These are phyloP conservation scores for Oryza longistaminata DNA, from an alignment of 176 grass and related monocot species.

Conservation along the genomic window DNA sequence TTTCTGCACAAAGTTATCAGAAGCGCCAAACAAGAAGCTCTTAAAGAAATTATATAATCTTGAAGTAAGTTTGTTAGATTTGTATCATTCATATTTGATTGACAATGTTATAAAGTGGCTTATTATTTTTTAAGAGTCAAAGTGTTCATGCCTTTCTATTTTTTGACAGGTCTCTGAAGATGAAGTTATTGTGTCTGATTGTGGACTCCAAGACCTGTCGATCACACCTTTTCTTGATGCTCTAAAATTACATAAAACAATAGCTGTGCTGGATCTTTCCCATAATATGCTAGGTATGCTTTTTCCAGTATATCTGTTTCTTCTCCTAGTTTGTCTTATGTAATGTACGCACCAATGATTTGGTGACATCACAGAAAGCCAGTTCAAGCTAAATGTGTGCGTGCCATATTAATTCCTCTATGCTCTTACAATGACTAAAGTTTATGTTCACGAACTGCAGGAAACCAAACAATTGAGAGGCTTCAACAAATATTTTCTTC, in stretches of 20 bases:
- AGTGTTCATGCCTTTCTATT: constrained; percentile 34
- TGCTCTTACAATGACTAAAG: constrained; percentile 7
- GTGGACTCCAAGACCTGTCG: constrained; percentile 79
- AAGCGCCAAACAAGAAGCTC: constrained; percentile 70
- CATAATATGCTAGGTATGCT: constrained; percentile 87
- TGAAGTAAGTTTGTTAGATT: constrained; percentile 59
- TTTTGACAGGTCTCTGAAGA: constrained; percentile 87
- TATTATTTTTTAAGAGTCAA: constrained; percentile 34
- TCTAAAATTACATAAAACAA: constrained; percentile 76
- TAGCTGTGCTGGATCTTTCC: constrained; percentile 92
- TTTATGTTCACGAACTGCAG: constrained; percentile 50
- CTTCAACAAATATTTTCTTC: constrained; percentile 91
- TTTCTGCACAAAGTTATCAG: constrained; percentile 75
- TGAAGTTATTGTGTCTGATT: constrained; percentile 90
- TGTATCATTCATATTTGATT: constrained; percentile 33
- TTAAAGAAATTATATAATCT: constrained; percentile 86
- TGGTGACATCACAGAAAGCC: neutral
- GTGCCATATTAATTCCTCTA: neutral
- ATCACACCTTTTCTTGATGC: constrained; percentile 74
- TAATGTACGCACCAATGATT: constrained; percentile 6
- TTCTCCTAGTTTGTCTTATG: neutral
- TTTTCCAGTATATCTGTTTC: constrained; percentile 17
- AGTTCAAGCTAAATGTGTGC: constrained; percentile 26
- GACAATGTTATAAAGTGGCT: constrained; percentile 19
- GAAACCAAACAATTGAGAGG: constrained; percentile 92